A percentile compares a stretch with the other conserved stretches of the same genome.
Conservation (phyloP, 2,329 filamentous ascomycete species). For the Clonostachys solani region DNA sequence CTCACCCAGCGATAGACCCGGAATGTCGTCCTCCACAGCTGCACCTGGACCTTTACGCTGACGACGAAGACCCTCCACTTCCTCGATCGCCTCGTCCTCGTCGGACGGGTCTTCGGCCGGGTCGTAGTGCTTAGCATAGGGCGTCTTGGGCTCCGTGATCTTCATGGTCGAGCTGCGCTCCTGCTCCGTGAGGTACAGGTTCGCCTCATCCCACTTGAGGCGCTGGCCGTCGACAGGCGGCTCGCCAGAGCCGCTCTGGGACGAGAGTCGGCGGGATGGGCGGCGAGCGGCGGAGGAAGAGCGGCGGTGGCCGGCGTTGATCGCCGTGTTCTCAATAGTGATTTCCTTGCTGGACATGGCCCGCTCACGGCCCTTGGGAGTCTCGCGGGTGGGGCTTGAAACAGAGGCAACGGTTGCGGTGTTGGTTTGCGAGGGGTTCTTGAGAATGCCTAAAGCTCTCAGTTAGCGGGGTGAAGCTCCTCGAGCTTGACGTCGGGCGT, state of each 20-base stretch:
- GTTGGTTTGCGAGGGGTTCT: slow-evolving; percentile 69
- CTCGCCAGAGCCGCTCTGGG: slow-evolving; percentile 67
- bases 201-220: slow-evolving; percentile 98
- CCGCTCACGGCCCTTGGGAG: slow-evolving; percentile 28
- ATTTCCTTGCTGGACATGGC: slow-evolving; percentile 73
- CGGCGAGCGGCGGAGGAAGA: slow-evolving; percentile 64
- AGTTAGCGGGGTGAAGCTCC: too few relatives aligned
- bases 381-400: neutral
- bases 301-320: slow-evolving; percentile 86
- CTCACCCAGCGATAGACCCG: slow-evolving; percentile 86
- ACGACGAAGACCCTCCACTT: slow-evolving; percentile 19
- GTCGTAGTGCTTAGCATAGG: slow-evolving; percentile 90
- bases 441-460: slow-evolving; percentile 73
- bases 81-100: slow-evolving; percentile 56
- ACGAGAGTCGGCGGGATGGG: slow-evolving; percentile 30
- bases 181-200: slow-evolving; percentile 94
- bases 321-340: slow-evolving; percentile 88
- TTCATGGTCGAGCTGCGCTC: slow-evolving; percentile 97
- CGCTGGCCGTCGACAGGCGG: slow-evolving; percentile 56
- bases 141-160: slow-evolving; percentile 97
- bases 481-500: too few relatives aligned
- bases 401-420: neutral
- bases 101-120: slow-evolving; percentile 83
- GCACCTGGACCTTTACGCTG: slow-evolving; percentile 27
- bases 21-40: slow-evolving; percentile 70